Evolutionary conservation across 305 asterid genomes (phyloP).

Genomic region (Caryopteris hybrid): DNA sequence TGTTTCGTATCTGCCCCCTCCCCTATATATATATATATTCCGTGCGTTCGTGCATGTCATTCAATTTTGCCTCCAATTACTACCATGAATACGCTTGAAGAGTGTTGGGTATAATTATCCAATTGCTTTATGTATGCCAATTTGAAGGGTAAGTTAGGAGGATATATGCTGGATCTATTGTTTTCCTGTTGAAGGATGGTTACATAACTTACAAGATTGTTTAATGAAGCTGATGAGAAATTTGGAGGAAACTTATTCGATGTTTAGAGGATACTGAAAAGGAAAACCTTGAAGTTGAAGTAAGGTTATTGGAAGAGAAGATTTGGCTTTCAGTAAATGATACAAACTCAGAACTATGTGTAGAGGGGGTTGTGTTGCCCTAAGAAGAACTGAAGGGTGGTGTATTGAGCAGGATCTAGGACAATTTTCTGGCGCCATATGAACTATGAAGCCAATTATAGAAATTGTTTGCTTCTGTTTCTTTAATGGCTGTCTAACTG

Average conservation of each 20-base stretch:
- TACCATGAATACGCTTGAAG: neutral
- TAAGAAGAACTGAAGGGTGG: neutral
- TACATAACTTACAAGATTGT: neutral
- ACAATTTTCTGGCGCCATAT: neutral
- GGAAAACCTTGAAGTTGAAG: neutral
- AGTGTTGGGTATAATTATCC: neutral
- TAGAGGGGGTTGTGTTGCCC: neutral
- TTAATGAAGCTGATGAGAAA: neutral
- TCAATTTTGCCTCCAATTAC: neutral
- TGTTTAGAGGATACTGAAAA: neutral
- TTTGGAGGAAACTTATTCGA: neutral
- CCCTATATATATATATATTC: neutral
- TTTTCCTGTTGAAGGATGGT: neutral
- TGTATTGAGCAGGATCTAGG: neutral
- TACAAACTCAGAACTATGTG: neutral
- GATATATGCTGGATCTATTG: neutral
- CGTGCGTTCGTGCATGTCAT: neutral
- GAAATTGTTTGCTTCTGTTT: neutral
- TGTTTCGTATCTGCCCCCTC: neutral
- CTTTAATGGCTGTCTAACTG: neutral
- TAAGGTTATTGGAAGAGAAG: neutral
- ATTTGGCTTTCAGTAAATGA: neutral
- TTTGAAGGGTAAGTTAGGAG: neutral
- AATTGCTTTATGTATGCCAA: neutral
- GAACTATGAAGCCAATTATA: neutral